Percentiles rank a stretch among this genome's conserved stretches.
Conservation (phyloP, 2,329 filamentous ascomycete genomes). For the Aspergillaceae sp. region DNA sequence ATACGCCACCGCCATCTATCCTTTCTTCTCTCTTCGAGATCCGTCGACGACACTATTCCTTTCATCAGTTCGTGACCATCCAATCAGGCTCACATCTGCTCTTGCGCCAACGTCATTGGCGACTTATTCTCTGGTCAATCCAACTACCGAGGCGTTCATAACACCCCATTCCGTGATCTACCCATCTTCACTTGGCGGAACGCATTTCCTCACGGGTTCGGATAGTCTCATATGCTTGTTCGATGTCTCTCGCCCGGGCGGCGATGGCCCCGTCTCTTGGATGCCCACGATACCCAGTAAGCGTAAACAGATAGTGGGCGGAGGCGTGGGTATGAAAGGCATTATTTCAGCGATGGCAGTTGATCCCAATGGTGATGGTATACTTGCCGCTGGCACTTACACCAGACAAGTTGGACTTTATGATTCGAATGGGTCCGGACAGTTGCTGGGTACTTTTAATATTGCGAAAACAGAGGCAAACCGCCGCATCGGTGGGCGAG, state of each 20-base stretch:
- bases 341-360: constrained; percentile 46
- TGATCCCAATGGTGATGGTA: constrained; percentile 33
- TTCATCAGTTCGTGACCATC: constrained; percentile 45
- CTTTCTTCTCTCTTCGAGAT: constrained; percentile 46
- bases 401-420: constrained; percentile 51
- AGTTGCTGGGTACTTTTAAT: constrained; percentile 44
- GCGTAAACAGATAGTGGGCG: constrained; percentile 38
- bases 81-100: constrained; percentile 49
- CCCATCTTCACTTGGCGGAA: constrained; percentile 34
- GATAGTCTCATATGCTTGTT: constrained; percentile 48
- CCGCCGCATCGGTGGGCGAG: constrained; percentile 38
- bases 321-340: constrained; percentile 47
- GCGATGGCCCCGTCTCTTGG: constrained; percentile 37
- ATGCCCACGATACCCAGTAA: constrained; percentile 43
- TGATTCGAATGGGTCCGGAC: constrained; percentile 40
- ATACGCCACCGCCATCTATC: constrained; percentile 47
- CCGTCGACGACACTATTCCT: constrained; percentile 43
- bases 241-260: constrained; percentile 42
- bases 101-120: constrained; percentile 41
- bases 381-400: constrained; percentile 52
- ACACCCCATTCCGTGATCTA: constrained; percentile 50
- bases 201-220: constrained; percentile 50
- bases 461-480: constrained; percentile 34
- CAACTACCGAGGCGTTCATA: constrained; percentile 49
- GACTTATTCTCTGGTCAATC: constrained; percentile 48